Conservation (phyloP, 495 filamentous ascomycete genomes). For the Astrocystis sublimbata region DNA sequence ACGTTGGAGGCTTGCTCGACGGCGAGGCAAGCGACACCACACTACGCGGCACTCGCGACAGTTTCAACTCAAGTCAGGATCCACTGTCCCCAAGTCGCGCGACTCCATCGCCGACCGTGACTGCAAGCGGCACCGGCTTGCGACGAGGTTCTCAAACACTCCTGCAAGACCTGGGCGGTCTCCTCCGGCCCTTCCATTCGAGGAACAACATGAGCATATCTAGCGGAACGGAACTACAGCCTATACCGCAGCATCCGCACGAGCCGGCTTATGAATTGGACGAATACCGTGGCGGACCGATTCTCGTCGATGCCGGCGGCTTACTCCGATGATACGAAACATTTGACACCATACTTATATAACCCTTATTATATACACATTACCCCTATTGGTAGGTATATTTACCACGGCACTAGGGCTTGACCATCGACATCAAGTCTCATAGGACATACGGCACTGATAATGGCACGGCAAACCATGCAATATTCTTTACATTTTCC, state of each 20-base stretch:
- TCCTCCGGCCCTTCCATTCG: slow-evolving; percentile 39
- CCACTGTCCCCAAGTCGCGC: slow-evolving; percentile 30
- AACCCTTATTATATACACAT: not conserved
- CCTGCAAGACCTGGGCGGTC: slow-evolving; percentile 61
- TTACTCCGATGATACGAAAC: slow-evolving; percentile 37
- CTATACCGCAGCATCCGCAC: slow-evolving; percentile 39
- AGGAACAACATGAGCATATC: slow-evolving; percentile 26
- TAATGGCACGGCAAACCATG: slow-evolving; percentile 14
- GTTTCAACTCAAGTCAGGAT: slow-evolving; percentile 34
- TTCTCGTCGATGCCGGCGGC: slow-evolving; percentile 58
- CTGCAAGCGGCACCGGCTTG: slow-evolving; percentile 36
- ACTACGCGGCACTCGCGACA: slow-evolving; percentile 33
- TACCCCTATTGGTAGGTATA: not conserved
- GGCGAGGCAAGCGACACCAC: slow-evolving; percentile 28
- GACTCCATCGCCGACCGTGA: slow-evolving; percentile 34
- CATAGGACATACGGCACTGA: slow-evolving; percentile 27
- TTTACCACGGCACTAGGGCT: not conserved
- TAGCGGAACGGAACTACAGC: slow-evolving; percentile 35
- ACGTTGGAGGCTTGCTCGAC: slow-evolving; percentile 66
- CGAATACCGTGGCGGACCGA: slow-evolving; percentile 32
- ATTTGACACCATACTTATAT: not conserved
- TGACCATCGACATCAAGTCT: not conserved
- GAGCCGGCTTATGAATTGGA: slow-evolving; percentile 20
- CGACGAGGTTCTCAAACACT: slow-evolving; percentile 53
- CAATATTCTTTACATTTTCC: slow-evolving; percentile 24